A percentile compares a stretch with the other conserved stretches of the same genome.
Conservation (phyloP, 257 asterid genomes). For the Gentiana macrophylla region DNA sequence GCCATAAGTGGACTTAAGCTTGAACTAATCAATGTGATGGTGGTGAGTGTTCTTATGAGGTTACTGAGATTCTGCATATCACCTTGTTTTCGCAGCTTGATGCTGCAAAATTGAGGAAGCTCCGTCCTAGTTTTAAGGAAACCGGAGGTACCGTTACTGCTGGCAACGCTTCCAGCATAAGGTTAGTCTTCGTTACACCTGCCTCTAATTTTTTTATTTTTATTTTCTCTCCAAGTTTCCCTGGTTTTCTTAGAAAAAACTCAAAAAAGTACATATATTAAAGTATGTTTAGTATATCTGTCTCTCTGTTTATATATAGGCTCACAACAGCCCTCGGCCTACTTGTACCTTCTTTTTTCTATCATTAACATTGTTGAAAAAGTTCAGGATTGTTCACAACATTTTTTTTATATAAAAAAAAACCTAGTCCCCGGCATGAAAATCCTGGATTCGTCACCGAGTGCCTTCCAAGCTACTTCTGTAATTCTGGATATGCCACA, state of each 20-base stretch:
- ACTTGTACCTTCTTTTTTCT: no score
- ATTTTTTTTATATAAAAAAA: no score
- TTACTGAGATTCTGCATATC: slow-evolving; percentile 4
- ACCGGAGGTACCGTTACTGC: slow-evolving; percentile 94
- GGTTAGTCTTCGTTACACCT: slow-evolving; percentile 23
- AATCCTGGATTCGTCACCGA: no score
- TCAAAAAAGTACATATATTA: no score
- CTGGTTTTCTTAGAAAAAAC: no score
- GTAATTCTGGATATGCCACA: neutral
- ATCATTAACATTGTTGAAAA: no score
- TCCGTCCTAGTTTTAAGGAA: slow-evolving; percentile 96
- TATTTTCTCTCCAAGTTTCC: neutral
- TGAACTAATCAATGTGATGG: neutral
- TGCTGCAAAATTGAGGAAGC: slow-evolving; percentile 86
- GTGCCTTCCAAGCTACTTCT: neutral
- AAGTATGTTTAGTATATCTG: no score
- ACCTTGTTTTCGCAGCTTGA: slow-evolving; percentile 58
- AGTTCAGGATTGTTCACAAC: no score
- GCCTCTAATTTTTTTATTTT: neutral
- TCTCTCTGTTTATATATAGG: no score
- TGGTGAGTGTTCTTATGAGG: neutral
- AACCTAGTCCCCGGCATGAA: no score
- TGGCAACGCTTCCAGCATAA: slow-evolving; percentile 97
- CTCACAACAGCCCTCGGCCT: no score
- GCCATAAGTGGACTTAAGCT: neutral